Evolutionary conservation across 768 basidiomycete species (phyloP).

Genomic region (Lepiota brunneoincarnata): DNA sequence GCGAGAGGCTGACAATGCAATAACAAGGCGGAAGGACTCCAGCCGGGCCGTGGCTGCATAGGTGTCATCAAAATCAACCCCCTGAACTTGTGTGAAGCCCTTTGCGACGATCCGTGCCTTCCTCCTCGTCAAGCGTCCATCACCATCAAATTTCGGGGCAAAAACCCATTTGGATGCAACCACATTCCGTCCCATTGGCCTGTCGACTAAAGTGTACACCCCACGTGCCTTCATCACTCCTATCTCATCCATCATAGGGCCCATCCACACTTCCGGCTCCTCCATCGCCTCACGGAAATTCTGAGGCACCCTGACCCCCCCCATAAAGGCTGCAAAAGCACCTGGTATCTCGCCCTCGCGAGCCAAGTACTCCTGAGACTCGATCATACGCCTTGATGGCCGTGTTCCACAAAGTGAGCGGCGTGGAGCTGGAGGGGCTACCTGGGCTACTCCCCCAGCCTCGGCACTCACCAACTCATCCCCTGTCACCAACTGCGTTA

Average conservation of each 20-base stretch:
- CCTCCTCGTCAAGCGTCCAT: slow-evolving; percentile 17
- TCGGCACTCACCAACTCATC: too few species aligned
- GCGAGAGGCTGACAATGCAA: slow-evolving; percentile 25
- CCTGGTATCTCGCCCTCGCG: too few species aligned
- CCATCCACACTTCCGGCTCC: slow-evolving; percentile 13
- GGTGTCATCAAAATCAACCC: slow-evolving; percentile 26
- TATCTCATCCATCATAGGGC: slow-evolving; percentile 18
- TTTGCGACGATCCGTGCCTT: slow-evolving; percentile 24
- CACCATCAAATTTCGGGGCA: slow-evolving; percentile 18
- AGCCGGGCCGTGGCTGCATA: slow-evolving; percentile 10
- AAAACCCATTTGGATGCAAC: slow-evolving; percentile 16
- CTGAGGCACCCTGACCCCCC: background rate
- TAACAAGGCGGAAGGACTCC: slow-evolving; percentile 16
- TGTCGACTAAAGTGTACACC: slow-evolving; percentile 25
- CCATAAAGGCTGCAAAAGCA: background rate
- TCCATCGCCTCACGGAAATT: slow-evolving; percentile 14
- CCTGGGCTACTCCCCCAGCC: background rate
- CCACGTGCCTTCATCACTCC: slow-evolving; percentile 17
- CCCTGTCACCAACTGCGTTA: too few species aligned
- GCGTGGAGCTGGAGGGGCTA: background rate
- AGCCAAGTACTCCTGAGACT: too few species aligned
- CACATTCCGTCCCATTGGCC: slow-evolving; percentile 30
- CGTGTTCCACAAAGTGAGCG: too few species aligned
- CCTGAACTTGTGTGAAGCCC: slow-evolving; percentile 24
- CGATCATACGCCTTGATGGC: too few species aligned